Percentiles rank a stretch among this genome's conserved stretches.
Evolutionary conservation across 164 flowering plant species (phyloP).

Genomic region (Chimonanthus salicifolius): DNA sequence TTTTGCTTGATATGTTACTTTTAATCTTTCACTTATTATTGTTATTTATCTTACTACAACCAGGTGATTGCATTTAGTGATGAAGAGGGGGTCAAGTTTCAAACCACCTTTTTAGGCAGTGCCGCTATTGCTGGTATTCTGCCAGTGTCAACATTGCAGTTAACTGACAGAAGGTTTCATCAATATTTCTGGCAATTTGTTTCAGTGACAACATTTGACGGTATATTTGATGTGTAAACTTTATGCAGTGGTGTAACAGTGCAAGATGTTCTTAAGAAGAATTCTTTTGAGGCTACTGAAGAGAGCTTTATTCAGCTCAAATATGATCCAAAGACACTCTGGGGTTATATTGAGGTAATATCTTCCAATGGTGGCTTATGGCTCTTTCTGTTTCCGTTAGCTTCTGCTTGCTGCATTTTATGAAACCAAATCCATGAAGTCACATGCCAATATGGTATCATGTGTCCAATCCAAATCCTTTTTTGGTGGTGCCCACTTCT

Average conservation of each 20-base stretch:
- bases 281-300: conserved; percentile 48
- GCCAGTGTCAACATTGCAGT: conserved; percentile 57
- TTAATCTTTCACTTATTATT: neutral
- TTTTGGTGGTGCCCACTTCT: neutral
- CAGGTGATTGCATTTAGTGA: conserved; percentile 98
- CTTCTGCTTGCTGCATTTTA: neutral
- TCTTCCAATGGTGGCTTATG: neutral
- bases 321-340: conserved; percentile 68
- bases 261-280: conserved; percentile 62
- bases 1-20: neutral
- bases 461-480: neutral
- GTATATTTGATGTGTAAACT: conserved; percentile 19
- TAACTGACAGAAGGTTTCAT: conserved; percentile 78
- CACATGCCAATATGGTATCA: neutral
- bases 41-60: conserved; percentile 7
- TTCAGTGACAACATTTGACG: neutral
- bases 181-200: neutral
- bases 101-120: conserved; percentile 91
- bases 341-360: conserved; percentile 92
- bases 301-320: conserved; percentile 61
- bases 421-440: neutral
- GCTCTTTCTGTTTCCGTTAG: neutral
- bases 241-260: conserved; percentile 68
- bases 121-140: conserved; percentile 84
- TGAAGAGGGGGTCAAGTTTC: conserved; percentile 97